Percentiles rank a stretch among this genome's conserved stretches.
These are phyloP conservation scores for Senecio squalidus DNA, from an alignment of 140 eudicot species.

Conservation along the genomic window DNA sequence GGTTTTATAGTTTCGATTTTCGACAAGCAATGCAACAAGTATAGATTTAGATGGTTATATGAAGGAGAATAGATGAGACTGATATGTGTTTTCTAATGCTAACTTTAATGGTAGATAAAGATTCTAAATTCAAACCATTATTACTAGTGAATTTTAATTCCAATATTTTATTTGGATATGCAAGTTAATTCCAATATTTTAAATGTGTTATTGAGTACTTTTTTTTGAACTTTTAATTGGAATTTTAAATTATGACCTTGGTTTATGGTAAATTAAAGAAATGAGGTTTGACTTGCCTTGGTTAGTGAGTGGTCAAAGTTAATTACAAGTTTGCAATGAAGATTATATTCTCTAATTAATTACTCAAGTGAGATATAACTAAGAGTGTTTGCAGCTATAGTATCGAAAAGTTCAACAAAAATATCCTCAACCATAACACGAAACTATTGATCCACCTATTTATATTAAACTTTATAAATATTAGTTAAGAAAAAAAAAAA, in stretches of 20 bases:
- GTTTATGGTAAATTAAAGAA: constrained; percentile 24
- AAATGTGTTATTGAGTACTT: background rate
- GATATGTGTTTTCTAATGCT: constrained; percentile 25
- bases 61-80: constrained; percentile 17
- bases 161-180: background rate
- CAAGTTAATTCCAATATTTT: background rate
- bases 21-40: constrained; percentile 20
- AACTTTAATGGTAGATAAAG: constrained; percentile 30
- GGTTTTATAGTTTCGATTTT: constrained; percentile 4
- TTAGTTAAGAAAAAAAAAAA: too few relatives aligned
- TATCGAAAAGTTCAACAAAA: too few relatives aligned
- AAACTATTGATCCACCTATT: too few relatives aligned
- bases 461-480: too few relatives aligned
- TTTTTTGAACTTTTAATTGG: constrained; percentile 12
- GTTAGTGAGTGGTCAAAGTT: constrained; percentile 17
- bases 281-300: constrained; percentile 33
- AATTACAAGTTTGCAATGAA: background rate
- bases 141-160: background rate
- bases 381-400: too few relatives aligned
- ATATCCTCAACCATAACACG: too few relatives aligned
- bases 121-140: background rate
- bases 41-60: constrained; percentile 25
- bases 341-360: too few relatives aligned
- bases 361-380: too few relatives aligned
- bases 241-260: constrained; percentile 16